Conservation (phyloP, 805 yeast genomes). For the Naumovozyma baii region DNA sequence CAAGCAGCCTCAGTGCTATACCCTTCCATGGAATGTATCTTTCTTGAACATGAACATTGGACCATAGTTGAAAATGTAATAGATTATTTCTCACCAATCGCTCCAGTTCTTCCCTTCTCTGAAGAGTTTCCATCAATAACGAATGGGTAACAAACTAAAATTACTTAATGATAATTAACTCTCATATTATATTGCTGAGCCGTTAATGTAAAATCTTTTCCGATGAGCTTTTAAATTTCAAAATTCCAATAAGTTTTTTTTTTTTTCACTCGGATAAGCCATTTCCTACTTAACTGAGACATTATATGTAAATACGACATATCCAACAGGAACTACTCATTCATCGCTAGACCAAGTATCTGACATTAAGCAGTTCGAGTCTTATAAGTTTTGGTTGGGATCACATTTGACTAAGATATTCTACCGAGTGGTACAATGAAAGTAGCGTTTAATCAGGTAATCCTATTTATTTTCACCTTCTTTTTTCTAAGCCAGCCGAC, state of each 20-base stretch:
- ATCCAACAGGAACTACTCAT: no score
- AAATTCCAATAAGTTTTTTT: not conserved
- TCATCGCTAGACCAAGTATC: no score
- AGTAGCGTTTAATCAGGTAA: no score
- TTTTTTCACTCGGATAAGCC: not conserved
- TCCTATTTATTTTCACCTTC: not conserved
- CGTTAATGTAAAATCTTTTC: no score
- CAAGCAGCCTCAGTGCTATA: conserved; percentile 8
- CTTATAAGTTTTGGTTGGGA: no score
- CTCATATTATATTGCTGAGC: no score
- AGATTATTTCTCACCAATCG: conserved; percentile 18
- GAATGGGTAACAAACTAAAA: no score
- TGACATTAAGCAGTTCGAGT: no score
- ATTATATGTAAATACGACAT: no score
- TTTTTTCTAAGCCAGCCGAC: not conserved
- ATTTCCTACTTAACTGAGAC: no score
- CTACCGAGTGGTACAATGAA: not conserved
- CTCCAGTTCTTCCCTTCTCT: not conserved
- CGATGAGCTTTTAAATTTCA: not conserved
- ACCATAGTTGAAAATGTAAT: conserved; percentile 24
- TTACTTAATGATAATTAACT: no score
- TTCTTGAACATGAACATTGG: conserved; percentile 12
- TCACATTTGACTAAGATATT: no score
- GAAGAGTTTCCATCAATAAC: not conserved
- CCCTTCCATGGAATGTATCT: conserved; percentile 10